A percentile compares a stretch with the other conserved stretches of the same genome.
These are phyloP conservation scores for Prunus davidiana DNA, from an alignment of 306 rosid species.

Conservation along the genomic window DNA sequence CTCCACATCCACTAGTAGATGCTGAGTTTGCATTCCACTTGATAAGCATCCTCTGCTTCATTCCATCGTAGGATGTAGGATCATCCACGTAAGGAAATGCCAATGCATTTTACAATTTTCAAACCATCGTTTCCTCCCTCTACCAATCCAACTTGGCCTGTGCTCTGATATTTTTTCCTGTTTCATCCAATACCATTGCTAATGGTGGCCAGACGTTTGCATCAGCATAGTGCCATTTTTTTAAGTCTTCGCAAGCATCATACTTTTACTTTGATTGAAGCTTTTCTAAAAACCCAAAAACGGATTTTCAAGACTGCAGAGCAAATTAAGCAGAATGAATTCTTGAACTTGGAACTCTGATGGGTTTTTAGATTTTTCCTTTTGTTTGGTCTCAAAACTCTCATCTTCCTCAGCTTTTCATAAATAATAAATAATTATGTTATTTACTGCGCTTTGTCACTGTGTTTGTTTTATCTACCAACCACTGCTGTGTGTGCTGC, in stretches of 20 bases:
- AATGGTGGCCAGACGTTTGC: slow-evolving; percentile 31
- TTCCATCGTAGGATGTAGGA: slow-evolving; percentile 39
- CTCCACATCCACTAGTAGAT: slow-evolving; percentile 45
- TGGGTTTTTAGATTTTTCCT: not conserved
- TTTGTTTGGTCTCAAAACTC: not conserved
- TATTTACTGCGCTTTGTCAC: slow-evolving; percentile 13
- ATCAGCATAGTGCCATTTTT: slow-evolving; percentile 16
- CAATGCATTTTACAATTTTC: slow-evolving; percentile 8
- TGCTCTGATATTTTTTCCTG: slow-evolving; percentile 3
- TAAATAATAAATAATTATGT: not conserved
- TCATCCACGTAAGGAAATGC: slow-evolving; percentile 29
- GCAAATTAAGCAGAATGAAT: slow-evolving; percentile 5
- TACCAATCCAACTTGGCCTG: slow-evolving; percentile 11
- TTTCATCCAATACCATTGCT: slow-evolving; percentile 20
- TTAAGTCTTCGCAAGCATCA: slow-evolving; percentile 31
- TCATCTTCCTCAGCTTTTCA: not conserved
- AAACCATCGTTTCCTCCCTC: not conserved
- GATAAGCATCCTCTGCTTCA: slow-evolving; percentile 47
- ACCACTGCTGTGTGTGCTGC: not conserved
- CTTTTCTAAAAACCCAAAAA: not conserved
- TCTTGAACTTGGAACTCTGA: not conserved
- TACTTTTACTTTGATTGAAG: slow-evolving; percentile 15
- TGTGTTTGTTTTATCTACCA: slow-evolving; percentile 23
- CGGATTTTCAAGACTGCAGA: not conserved
- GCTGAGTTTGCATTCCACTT: slow-evolving; percentile 90